Percentiles rank a stretch among this genome's conserved stretches.
phyloP scores from a whole-genome alignment of 441 rosid species.

The Adansonia grandidieri region DNA sequence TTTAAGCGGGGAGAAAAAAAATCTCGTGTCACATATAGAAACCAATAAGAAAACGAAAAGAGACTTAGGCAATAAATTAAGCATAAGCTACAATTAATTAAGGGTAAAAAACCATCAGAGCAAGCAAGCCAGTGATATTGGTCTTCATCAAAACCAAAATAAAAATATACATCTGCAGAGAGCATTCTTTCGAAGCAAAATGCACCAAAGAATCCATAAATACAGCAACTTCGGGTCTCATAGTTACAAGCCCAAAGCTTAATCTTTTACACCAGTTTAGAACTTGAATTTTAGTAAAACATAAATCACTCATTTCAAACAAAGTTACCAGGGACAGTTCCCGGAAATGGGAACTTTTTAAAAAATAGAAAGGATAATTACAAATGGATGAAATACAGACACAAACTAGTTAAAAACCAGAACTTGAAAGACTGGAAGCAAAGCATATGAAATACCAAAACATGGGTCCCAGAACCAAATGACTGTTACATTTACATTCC shows the following conservation, averaged over 20 bases:
- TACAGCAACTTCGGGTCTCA: neutral
- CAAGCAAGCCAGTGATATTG: neutral
- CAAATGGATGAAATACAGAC: constrained; percentile 3
- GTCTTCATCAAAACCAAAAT: neutral
- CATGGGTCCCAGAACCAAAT: neutral
- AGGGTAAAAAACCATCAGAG: neutral
- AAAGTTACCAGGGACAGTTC: neutral
- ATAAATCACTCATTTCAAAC: constrained; percentile 5
- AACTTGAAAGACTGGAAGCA: neutral
- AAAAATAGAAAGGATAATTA: neutral
- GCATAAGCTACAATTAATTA: neutral
- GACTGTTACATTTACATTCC: neutral
- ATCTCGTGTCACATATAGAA: neutral
- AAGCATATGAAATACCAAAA: neutral
- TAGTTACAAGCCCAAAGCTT: neutral
- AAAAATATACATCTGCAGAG: neutral
- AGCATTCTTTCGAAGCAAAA: neutral
- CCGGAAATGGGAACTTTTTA: neutral
- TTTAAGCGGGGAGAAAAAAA: neutral
- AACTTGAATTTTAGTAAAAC: neutral
- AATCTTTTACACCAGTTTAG: constrained; percentile 3
- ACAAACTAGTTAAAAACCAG: neutral
- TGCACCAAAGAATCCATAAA: neutral
- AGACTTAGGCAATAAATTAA: neutral
- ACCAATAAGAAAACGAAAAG: neutral